These are phyloP conservation scores for Stagonosporopsis cucurbitacearum DNA, from an alignment of 2,329 filamentous ascomycete species.

Conservation along the genomic window DNA sequence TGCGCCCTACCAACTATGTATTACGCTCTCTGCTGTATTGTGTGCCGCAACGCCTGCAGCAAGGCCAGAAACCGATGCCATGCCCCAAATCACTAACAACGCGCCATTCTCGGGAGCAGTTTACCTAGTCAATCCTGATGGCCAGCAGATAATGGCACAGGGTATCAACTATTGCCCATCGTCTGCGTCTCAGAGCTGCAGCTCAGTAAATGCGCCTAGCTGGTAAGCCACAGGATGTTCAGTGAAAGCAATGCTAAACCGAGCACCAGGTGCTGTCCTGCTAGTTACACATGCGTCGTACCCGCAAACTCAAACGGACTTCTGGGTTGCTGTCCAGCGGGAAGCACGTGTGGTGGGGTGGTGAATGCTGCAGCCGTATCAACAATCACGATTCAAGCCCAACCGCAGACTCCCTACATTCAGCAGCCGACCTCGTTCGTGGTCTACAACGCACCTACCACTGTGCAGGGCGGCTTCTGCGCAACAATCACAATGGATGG, in stretches of 20 bases:
- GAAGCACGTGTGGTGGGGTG: slow-evolving; percentile 41
- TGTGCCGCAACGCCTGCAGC: slow-evolving; percentile 35
- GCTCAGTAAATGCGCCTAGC: slow-evolving; percentile 49
- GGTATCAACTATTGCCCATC: slow-evolving; percentile 43
- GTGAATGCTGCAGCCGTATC: slow-evolving; percentile 43
- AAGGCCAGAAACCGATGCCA: slow-evolving; percentile 36
- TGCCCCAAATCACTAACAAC: slow-evolving; percentile 44
- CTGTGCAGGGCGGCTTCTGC: slow-evolving; percentile 43
- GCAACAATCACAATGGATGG: slow-evolving; percentile 47
- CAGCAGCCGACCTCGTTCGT: slow-evolving; percentile 39
- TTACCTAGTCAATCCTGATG: slow-evolving; percentile 46
- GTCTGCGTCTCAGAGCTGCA: slow-evolving; percentile 51
- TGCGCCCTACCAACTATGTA: background rate
- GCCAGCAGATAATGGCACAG: slow-evolving; percentile 44
- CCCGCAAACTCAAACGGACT: slow-evolving; percentile 42
- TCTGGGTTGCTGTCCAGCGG: slow-evolving; percentile 48
- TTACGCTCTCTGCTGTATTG: slow-evolving; percentile 9
- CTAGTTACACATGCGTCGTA: slow-evolving; percentile 42
- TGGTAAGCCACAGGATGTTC: slow-evolving; percentile 44
- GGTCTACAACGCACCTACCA: slow-evolving; percentile 31
- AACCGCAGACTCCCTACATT: slow-evolving; percentile 37
- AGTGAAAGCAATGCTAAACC: slow-evolving; percentile 1
- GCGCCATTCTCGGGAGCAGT: slow-evolving; percentile 50
- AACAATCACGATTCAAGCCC: slow-evolving; percentile 45
- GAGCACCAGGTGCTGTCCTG: slow-evolving; percentile 46